Evolutionary conservation across 768 basidiomycete species (phyloP).

Genomic region (Astraeus odoratus): DNA sequence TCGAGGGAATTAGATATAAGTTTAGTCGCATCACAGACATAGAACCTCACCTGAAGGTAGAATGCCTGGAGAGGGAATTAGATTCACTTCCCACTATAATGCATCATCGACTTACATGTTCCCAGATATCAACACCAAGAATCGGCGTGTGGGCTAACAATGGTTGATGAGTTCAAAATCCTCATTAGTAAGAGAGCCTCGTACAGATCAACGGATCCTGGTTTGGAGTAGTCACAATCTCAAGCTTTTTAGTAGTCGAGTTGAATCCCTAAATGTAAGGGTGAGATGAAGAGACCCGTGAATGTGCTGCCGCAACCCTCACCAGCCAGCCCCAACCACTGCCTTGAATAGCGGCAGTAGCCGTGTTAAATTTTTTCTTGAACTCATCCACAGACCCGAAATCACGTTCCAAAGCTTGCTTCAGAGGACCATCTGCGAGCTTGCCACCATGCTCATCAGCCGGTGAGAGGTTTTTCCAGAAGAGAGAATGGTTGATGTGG

Average conservation of each 20-base stretch:
- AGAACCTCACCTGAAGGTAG: constrained; percentile 36
- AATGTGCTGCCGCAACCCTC: constrained; percentile 15
- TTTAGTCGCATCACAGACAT: neutral
- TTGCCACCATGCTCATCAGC: constrained; percentile 53
- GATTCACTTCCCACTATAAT: constrained; percentile 5
- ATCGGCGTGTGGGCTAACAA: constrained; percentile 73
- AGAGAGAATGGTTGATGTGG: constrained; percentile 92
- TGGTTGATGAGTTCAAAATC: constrained; percentile 6
- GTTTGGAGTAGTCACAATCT: constrained; percentile 90
- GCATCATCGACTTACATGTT: constrained; percentile 51
- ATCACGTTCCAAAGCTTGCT: constrained; percentile 66
- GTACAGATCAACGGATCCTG: constrained; percentile 85
- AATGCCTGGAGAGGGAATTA: constrained; percentile 44
- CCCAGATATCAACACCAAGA: constrained; percentile 97
- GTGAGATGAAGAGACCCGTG: neutral
- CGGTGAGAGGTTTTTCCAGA: constrained; percentile 97
- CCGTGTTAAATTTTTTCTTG: constrained; percentile 81
- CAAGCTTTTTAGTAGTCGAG: constrained; percentile 60
- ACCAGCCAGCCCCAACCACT: constrained; percentile 99
- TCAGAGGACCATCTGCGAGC: constrained; percentile 59
- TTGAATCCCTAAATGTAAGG: constrained; percentile 55
- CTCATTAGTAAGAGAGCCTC: constrained; percentile 9
- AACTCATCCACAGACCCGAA: constrained; percentile 86
- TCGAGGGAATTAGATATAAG: constrained; percentile 21
- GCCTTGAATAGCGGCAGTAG: constrained; percentile 89